These are phyloP conservation scores for Heterobasidion irregulare DNA, from an alignment of 1,284 basidiomycete species.

Conservation along the genomic window DNA sequence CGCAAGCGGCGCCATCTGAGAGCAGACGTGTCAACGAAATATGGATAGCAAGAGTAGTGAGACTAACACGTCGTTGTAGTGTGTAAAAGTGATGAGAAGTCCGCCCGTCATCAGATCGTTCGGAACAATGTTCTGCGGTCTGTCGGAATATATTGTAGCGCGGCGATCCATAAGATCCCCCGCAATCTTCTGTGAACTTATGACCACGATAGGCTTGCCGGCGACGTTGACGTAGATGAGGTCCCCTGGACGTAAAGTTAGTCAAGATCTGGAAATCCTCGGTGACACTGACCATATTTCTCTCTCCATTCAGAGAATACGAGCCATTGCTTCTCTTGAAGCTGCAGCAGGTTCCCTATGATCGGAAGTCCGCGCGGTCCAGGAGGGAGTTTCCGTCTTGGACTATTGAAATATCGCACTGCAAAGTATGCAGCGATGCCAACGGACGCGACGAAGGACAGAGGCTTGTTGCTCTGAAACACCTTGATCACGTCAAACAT, in stretches of 20 bases:
- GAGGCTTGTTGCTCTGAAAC: not conserved
- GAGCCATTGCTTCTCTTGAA: slow-evolving; percentile 4
- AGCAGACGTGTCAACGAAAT: not conserved
- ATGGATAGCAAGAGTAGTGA: not conserved
- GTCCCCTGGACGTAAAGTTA: slow-evolving; percentile 12
- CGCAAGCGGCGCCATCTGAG: slow-evolving; percentile 6
- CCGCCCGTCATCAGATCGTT: slow-evolving; percentile 1
- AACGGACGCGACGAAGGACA: not conserved
- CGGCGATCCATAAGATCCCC: slow-evolving; percentile 16
- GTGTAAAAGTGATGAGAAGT: not conserved
- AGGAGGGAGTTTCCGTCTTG: slow-evolving; percentile 8
- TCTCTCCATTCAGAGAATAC: slow-evolving; percentile 7
- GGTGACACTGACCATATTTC: slow-evolving; percentile 3
- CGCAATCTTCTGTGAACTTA: slow-evolving; percentile 14
- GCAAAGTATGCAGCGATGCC: not conserved
- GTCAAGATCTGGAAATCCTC: not conserved
- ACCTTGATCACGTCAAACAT: not conserved
- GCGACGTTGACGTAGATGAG: slow-evolving; percentile 14
- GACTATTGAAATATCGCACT: not conserved
- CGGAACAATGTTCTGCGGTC: slow-evolving; percentile 8
- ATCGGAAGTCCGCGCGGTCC: slow-evolving; percentile 7
- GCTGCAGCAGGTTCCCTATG: slow-evolving; percentile 6
- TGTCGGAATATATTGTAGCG: slow-evolving; percentile 13
- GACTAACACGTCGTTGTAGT: slow-evolving; percentile 1
- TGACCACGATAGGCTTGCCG: slow-evolving; percentile 14